phyloP scores from a whole-genome alignment of 306 rosid species.

The Cyclanthera cordifolia region DNA sequence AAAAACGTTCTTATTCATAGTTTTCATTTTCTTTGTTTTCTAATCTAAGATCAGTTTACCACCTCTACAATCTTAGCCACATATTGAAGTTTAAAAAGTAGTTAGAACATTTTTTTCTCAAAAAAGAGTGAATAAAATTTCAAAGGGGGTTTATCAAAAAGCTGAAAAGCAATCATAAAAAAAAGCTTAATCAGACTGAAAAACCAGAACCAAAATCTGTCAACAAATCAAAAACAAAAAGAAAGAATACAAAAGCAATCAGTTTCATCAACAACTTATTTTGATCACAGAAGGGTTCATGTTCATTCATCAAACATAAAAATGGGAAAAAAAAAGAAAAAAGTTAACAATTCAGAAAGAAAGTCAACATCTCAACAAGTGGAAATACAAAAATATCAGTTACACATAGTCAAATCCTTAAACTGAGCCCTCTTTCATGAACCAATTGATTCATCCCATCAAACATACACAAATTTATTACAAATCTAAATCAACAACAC shows the following conservation, averaged over 20 bases:
- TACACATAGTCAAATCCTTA: neutral
- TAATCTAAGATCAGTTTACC: neutral
- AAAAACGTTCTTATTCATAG: neutral
- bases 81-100: neutral
- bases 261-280: neutral
- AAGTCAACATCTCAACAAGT: neutral
- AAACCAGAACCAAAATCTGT: neutral
- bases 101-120: neutral
- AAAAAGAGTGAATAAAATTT: neutral
- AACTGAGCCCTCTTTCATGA: neutral
- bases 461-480: neutral
- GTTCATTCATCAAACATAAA: neutral
- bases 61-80: neutral
- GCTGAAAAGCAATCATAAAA: neutral
- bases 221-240: neutral
- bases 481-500: neutral
- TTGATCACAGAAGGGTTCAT: slow-evolving; percentile 5
- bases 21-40: neutral
- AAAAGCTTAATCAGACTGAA: neutral
- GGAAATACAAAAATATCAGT: neutral
- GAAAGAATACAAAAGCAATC: neutral
- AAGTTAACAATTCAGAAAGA: neutral
- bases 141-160: neutral
- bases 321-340: neutral
- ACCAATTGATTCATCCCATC: neutral